Evolutionary conservation across 768 basidiomycete species (phyloP).

Genomic region (Coprinellus micaceus): DNA sequence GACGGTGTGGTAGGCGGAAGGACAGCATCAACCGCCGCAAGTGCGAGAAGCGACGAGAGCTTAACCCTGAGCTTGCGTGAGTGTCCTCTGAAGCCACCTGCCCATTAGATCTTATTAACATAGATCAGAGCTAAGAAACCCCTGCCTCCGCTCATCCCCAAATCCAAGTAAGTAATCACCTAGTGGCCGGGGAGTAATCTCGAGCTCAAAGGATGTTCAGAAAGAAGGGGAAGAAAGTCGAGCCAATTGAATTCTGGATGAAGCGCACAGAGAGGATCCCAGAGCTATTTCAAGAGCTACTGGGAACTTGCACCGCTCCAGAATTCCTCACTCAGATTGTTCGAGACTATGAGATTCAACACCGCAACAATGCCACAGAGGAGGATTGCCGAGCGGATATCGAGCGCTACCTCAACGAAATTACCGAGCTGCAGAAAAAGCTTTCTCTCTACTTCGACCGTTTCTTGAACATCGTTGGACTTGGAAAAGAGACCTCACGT

Average conservation of each 20-base stretch:
- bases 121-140: too few relatives aligned
- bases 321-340: neutral
- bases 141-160: too few relatives aligned
- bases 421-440: neutral
- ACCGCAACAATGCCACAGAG: too few relatives aligned
- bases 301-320: neutral
- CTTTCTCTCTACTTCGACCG: too few relatives aligned
- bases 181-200: neutral
- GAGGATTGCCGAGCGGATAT: too few relatives aligned
- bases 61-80: too few relatives aligned
- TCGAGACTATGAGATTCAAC: neutral
- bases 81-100: too few relatives aligned
- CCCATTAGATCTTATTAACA: too few relatives aligned
- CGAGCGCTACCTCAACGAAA: neutral
- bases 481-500: neutral
- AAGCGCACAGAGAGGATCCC: neutral
- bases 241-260: neutral
- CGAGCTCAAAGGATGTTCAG: neutral
- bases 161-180: neutral
- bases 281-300: neutral
- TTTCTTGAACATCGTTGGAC: neutral
- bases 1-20: too few relatives aligned
- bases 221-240: neutral
- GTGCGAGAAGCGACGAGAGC: too few relatives aligned
- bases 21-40: too few relatives aligned